Base-by-base conservation (phyloP, 352 stramenopile genomes). In the Phytophthora cactorum region DNA sequence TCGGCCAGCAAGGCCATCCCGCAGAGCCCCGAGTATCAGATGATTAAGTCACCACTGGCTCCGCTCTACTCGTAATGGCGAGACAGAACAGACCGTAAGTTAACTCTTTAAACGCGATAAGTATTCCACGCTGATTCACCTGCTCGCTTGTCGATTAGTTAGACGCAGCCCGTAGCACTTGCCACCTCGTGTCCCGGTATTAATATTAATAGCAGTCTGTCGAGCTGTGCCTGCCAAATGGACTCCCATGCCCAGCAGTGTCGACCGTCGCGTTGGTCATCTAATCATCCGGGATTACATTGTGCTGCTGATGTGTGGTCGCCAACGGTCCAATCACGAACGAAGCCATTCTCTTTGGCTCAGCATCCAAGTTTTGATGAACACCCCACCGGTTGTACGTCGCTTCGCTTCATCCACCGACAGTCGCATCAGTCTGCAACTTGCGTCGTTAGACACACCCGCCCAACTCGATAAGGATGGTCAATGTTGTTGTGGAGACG, bases 21-120 rank as follows among this genome's bases (percentile, higher is more conserved):
- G 4, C 60, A 69, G 50, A 75, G 62, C 12, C 67, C 71, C 0
- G 31, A 62, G 57, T 75, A 73, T 34, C 67, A 78, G 15, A 54
- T 70, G 46, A 58, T 78, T 34, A 65, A 55, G 54, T 78, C 71
- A 0, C 71, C 71, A 4, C 50, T 78, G 25, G 57, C 53, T 8
- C 67, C 67, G 1, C 54, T 78, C 25, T 55, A 58, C 29, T 57
- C 47, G 28, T 67, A 70, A 49, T 28, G 0, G 1, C 14, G 6
- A 51, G 14, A 10, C 15, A 52, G 1, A 55, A 32, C 12, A 45
- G 39, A 32, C 11, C 31, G 44, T 56, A 54, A 36, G 57, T 56
- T 57, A 61, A 56, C 17, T 22, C 17, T 22, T 22, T 17, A n/a
- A 41, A 49, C 5, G 15, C 22, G 11, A 46, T 46, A 41, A 57